Conservation (phyloP, 495 filamentous ascomycete genomes). For the Apiosordaria backusii region DNA sequence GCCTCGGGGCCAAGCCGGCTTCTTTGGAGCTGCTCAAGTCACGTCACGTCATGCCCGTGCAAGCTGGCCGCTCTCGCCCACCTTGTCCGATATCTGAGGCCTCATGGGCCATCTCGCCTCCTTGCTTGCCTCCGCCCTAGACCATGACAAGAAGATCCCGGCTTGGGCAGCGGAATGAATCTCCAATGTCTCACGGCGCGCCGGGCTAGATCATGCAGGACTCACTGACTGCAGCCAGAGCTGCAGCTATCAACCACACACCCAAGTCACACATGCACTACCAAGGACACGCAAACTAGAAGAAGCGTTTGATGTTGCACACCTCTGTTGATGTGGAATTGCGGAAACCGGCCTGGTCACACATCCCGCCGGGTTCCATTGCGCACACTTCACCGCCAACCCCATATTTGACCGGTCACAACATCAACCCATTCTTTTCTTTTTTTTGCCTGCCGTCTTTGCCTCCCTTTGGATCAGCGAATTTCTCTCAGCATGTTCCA, state of each 20-base stretch:
- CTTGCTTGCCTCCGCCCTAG: not conserved
- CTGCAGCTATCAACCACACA: not conserved
- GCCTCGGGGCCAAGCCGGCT: no score
- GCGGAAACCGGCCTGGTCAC: not conserved
- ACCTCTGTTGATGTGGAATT: not conserved
- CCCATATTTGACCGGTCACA: not conserved
- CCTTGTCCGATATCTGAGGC: not conserved
- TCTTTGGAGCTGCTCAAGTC: not conserved
- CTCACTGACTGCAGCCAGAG: not conserved
- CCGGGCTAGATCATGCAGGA: not conserved
- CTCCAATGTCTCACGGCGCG: not conserved
- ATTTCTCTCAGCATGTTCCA: not conserved
- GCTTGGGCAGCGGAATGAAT: not conserved
- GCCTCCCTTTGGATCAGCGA: not conserved
- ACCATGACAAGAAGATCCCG: not conserved
- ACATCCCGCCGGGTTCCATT: not conserved
- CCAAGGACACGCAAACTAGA: no score
- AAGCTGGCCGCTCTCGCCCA: not conserved
- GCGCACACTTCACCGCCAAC: not conserved
- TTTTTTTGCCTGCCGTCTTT: not conserved
- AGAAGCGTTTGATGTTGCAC: not conserved
- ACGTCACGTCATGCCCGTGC: conserved; percentile 1
- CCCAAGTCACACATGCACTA: not conserved
- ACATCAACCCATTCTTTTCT: not conserved
- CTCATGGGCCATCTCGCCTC: not conserved